Conservation (phyloP, 1,284 basidiomycete genomes). For the Trichosporon ovoides region DNA sequence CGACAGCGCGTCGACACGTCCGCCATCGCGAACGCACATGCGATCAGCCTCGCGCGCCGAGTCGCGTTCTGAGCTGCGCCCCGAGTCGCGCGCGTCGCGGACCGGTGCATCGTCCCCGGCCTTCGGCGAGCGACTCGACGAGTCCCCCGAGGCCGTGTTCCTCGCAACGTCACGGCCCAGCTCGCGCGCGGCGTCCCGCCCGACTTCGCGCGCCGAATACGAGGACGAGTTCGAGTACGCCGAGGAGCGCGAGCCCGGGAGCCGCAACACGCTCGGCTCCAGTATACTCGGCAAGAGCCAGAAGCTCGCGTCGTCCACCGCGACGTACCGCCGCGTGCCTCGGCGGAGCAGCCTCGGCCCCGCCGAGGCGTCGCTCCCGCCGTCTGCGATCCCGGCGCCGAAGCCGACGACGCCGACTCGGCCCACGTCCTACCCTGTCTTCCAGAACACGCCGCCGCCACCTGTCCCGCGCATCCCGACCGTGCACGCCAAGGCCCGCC, state of each 20-base stretch:
- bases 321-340: conserved; percentile 6
- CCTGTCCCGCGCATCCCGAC: conserved; percentile 41
- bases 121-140: not conserved
- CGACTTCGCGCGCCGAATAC: not conserved
- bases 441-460: conserved; percentile 30
- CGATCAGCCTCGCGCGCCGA: not conserved
- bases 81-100: not conserved
- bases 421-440: conserved; percentile 30
- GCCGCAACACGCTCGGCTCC: conserved; percentile 1
- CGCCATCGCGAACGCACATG: not conserved
- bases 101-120: not conserved
- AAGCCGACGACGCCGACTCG: conserved; percentile 23
- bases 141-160: not conserved
- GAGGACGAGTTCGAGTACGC: not conserved
- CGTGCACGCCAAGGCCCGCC: not conserved
- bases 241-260: not conserved
- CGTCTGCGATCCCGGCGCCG: conserved; percentile 34
- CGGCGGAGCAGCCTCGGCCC: conserved; percentile 14
- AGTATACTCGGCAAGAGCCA: conserved; percentile 3
- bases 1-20: not conserved
- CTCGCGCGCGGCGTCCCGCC: conserved; percentile 4
- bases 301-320: not conserved
- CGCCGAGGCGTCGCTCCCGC: conserved; percentile 18
- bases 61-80: too few relatives aligned
- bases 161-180: not conserved